Base-by-base conservation (phyloP, 2,329 filamentous ascomycete species). In the Fusarium siculi region DNA sequence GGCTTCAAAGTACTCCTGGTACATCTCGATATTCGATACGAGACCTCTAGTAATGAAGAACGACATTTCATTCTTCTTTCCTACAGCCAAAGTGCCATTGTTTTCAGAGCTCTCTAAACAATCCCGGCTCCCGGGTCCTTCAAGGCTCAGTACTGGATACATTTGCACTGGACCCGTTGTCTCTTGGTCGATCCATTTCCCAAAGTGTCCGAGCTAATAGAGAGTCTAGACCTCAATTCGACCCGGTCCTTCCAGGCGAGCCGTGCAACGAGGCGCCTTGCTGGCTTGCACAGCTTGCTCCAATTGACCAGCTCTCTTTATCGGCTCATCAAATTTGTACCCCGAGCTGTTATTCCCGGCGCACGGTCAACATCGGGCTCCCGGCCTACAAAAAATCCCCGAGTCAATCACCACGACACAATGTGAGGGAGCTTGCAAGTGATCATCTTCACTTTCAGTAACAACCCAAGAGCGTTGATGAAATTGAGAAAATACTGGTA, bases 181-280 rank as follows among this genome's bases (percentile, higher is more conserved):
- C 46, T 56, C 42, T 34, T 32, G 36, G 71, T 42, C 52, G 71
- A 74, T 74, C 71, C 30, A 57, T 69, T 72, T 40, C 53, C 71
- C 36, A 58, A 68, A 65, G 50, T n/a, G n/a, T 21, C 39, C 36
- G 55, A 68, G 71, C 55, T 42, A 46, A 11, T 16, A 44, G 53
- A 68, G 52, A 59, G 71, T 74, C 71, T 66, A 68, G 71, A 74
- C 71, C 59, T 28, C 43, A 49, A 52, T 52, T 71, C 54, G 70
- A 68, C 71, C 65, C 71, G 30, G 66, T 53, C 49, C 44, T 37
- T 28, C 32, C 53, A 56, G 53, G 32, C 54, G 21, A 69, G 23
- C 44, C 44, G 37, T 55, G 54, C 25, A 60, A 57, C 42, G 32
- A 44, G 61, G 49, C 58, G 50, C 16, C 28, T 34, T 39, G 43